phyloP scores from a whole-genome alignment of 225 moss, liverwort and hornwort genomes.

The Pseudoscleropodium purum region DNA sequence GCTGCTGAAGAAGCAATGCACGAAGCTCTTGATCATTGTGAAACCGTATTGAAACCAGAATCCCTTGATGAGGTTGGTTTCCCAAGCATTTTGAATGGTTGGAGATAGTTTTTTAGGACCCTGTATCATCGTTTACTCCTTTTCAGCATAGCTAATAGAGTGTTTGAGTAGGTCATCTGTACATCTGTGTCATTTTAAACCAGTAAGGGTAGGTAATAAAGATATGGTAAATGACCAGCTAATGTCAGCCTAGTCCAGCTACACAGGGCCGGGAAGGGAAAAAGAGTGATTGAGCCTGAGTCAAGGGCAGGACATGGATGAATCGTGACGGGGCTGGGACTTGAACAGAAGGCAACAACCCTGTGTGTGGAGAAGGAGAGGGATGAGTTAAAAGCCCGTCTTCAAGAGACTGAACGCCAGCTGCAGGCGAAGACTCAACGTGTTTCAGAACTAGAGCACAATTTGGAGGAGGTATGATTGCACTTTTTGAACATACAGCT shows the following conservation, averaged over 20 bases:
- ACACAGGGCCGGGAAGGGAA: slow-evolving; percentile 38
- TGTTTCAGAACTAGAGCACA: slow-evolving; percentile 91
- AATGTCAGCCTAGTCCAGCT: slow-evolving; percentile 37
- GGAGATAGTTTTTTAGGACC: slow-evolving; percentile 19
- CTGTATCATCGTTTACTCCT: slow-evolving; percentile 5
- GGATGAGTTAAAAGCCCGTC: slow-evolving; percentile 92
- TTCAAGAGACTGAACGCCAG: slow-evolving; percentile 89
- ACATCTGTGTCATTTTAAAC: not conserved
- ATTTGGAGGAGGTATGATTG: slow-evolving; percentile 82
- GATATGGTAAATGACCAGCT: slow-evolving; percentile 23
- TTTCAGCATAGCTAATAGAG: not conserved
- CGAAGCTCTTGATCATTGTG: slow-evolving; percentile 92
- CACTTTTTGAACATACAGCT: not conserved
- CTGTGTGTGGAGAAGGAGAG: slow-evolving; percentile 98
- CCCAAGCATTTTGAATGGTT: slow-evolving; percentile 19
- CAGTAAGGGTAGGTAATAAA: slow-evolving; percentile 8
- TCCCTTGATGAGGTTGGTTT: slow-evolving; percentile 77
- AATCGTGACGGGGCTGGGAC: slow-evolving; percentile 48
- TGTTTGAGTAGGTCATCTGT: slow-evolving; percentile 14
- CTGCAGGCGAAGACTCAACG: slow-evolving; percentile 84
- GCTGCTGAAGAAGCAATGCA: slow-evolving; percentile 99
- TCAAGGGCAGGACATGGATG: slow-evolving; percentile 35
- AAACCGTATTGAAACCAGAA: slow-evolving; percentile 65
- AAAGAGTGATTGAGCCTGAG: slow-evolving; percentile 37
- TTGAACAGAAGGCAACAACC: slow-evolving; percentile 81